Percentiles rank a stretch among this genome's conserved stretches.
These are phyloP conservation scores for Pisolithus tinctorius DNA, from an alignment of 768 basidiomycete species.

Conservation along the genomic window DNA sequence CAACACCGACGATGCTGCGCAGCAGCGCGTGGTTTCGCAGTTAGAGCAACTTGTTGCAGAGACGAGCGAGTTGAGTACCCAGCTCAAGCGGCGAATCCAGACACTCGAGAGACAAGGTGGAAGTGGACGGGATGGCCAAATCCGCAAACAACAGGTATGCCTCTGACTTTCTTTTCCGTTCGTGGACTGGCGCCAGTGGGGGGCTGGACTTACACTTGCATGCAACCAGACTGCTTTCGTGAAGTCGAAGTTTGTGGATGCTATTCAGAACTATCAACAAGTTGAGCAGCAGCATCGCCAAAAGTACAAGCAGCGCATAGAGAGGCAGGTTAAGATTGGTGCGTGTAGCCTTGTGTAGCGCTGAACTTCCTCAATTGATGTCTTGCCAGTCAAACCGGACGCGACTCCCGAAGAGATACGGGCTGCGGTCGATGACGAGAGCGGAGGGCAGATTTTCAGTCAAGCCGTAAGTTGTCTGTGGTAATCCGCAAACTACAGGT, in stretches of 20 bases:
- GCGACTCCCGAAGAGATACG: constrained; percentile 84
- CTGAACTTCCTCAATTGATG: not conserved
- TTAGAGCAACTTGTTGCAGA: constrained; percentile 65
- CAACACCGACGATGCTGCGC: constrained; percentile 63
- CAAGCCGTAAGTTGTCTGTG: constrained; percentile 54
- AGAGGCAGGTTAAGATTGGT: constrained; percentile 86
- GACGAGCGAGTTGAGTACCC: constrained; percentile 62
- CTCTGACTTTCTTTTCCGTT: not conserved
- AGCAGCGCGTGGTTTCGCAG: constrained; percentile 53
- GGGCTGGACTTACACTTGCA: constrained; percentile 8
- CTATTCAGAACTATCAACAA: constrained; percentile 77
- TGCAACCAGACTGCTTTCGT: constrained; percentile 48
- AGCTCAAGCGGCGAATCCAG: constrained; percentile 68
- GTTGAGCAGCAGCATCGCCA: constrained; percentile 76
- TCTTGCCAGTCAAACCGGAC: constrained; percentile 73
- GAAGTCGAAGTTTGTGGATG: constrained; percentile 76
- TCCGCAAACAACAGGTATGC: constrained; percentile 71
- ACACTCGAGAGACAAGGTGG: constrained; percentile 61
- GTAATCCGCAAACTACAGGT: not conserved
- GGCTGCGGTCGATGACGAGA: constrained; percentile 81
- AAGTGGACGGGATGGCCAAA: constrained; percentile 58
- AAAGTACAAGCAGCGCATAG: constrained; percentile 76
- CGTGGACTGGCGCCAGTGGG: constrained; percentile 7
- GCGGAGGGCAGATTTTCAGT: constrained; percentile 81
- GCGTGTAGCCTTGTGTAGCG: constrained; percentile 11